phyloP scores from a whole-genome alignment of 257 asterid genomes.

The Haberlea rhodopensis region DNA sequence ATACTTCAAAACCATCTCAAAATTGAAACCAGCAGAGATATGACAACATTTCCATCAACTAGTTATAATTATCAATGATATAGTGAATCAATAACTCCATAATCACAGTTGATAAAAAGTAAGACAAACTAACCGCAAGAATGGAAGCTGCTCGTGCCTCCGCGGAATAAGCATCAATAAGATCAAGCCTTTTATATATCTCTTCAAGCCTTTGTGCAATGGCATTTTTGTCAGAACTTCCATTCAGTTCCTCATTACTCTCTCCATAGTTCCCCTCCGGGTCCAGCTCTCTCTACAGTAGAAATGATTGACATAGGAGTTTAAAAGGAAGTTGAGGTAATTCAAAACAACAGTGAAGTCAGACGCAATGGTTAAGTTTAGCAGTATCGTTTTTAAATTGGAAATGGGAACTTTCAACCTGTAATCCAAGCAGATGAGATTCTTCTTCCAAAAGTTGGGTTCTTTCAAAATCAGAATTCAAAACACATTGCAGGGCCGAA shows the following conservation, averaged over 20 bases:
- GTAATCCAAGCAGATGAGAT: constrained; percentile 62
- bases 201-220: constrained; percentile 69
- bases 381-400: constrained; percentile 21
- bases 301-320: constrained; percentile 16
- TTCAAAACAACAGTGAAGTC: constrained; percentile 19
- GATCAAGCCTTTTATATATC: constrained; percentile 89
- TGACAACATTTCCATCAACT: background rate
- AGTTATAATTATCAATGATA: too few species aligned
- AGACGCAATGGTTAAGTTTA: constrained; percentile 23
- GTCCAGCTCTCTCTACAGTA: constrained; percentile 57
- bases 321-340: constrained; percentile 8
- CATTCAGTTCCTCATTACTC: constrained; percentile 43
- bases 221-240: constrained; percentile 48
- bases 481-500: constrained; percentile 85
- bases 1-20: constrained; percentile 13
- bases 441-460: constrained; percentile 84
- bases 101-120: constrained; percentile 18
- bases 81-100: constrained; percentile 14
- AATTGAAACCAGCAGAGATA: constrained; percentile 13
- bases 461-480: constrained; percentile 85
- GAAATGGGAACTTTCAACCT: constrained; percentile 50
- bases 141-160: constrained; percentile 97
- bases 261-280: constrained; percentile 53
- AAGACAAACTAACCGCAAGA: constrained; percentile 77
- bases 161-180: constrained; percentile 95